Evolutionary conservation across 2,329 filamentous ascomycete species (phyloP).

Genomic region (Talaromyces marneffei): DNA sequence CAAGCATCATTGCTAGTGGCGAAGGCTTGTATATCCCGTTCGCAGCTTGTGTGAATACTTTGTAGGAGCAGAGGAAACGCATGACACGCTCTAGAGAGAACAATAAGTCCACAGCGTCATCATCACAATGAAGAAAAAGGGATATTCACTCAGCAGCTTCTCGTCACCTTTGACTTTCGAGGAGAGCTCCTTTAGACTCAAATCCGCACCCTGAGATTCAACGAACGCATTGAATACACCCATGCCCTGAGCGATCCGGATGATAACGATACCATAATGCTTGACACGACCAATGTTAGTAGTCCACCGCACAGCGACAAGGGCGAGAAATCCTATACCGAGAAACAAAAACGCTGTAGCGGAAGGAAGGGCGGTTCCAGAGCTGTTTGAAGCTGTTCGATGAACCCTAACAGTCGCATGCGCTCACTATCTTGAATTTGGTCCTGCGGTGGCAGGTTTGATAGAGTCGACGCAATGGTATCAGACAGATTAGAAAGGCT

Average conservation of each 20-base stretch:
- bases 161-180: constrained; percentile 5
- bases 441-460: constrained; percentile 12
- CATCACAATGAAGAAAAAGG: not conserved
- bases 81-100: not conserved
- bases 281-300: not conserved
- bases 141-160: not conserved
- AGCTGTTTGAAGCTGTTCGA: constrained; percentile 12
- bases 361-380: not conserved
- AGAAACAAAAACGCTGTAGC: not conserved
- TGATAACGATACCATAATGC: not conserved
- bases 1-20: not conserved
- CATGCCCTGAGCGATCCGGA: constrained; percentile 8
- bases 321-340: not conserved
- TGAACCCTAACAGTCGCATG: constrained; percentile 12
- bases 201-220: not conserved
- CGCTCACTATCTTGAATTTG: constrained; percentile 17
- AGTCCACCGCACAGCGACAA: not conserved
- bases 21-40: not conserved
- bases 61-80: not conserved
- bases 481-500: not conserved
- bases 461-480: not conserved
- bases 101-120: not conserved
- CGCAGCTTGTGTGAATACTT: not conserved
- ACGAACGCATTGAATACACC: constrained; percentile 3
- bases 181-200: not conserved